Base-by-base conservation (phyloP, 495 filamentous ascomycete genomes). In the Penicillium cosmopolitanum region DNA sequence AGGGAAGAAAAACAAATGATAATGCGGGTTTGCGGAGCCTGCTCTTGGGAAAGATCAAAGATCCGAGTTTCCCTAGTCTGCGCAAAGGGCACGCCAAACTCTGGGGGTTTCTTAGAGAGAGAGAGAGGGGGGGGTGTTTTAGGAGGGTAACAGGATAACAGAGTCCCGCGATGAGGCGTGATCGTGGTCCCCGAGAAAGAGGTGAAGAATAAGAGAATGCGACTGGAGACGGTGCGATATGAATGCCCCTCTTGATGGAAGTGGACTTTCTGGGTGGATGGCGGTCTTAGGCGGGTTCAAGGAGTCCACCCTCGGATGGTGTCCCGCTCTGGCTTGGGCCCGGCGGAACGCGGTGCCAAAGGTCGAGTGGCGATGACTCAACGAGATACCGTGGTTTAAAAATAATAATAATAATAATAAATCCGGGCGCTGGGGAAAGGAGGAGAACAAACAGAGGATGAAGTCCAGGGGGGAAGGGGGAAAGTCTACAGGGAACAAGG, bases 241-340 rank as follows among this genome's bases (percentile, higher is more conserved):
- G 71, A 70, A 55, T 79, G 77, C 74, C 80, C 75, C 71, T 79
- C 75, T 31, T 31, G 77, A 80, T 81, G 69, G 74, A 70, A 58
- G 57, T 62, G 56, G 64, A 66, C 56, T 65, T 31, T 72, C 61
- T 61, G 65, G 61, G 65, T 68, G 67, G 69, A 71, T 64, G 67
- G 62, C 57, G 66, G 65, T 68, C 73, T 73, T 74, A 63, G 70
- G 71, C 68, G 68, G 69, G 53, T 68, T 73, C 65, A 60, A 69
- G 61, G 66, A 66, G 67, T 73, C 68, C 71, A 73, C 74, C 73
- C 73, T 77, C 73, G 76, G 74, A 76, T 73, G 68, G 66, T 67
- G 74, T 75, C 73, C 76, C 74, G 75, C 72, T 75, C 70, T 73
- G 66, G 64, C 57, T 64, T 68, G 63, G 60, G 44, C 66, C 69